These are phyloP conservation scores for Fraxinus platypoda DNA, from an alignment of 305 asterid species.

Conservation along the genomic window DNA sequence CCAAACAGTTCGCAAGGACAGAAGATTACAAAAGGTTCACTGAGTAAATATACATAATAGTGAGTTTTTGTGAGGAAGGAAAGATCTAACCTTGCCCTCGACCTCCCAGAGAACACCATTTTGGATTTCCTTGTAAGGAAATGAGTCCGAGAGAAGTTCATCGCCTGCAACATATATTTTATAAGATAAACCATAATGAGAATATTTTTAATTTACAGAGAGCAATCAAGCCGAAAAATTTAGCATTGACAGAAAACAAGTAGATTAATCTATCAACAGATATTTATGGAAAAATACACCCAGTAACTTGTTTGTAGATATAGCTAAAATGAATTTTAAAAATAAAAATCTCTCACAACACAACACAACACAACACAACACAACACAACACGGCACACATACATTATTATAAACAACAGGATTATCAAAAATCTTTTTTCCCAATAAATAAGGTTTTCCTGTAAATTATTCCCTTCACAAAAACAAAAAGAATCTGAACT, in stretches of 20 bases:
- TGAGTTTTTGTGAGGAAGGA: background rate
- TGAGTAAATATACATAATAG: background rate
- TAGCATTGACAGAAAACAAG: background rate
- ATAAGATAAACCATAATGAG: no score
- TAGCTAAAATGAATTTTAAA: background rate
- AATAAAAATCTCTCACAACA: background rate
- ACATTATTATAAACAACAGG: no score
- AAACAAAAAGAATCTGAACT: background rate
- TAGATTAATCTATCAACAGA: background rate
- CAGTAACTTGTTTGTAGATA: background rate
- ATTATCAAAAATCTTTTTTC: background rate
- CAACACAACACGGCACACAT: background rate
- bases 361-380: background rate
- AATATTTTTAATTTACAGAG: background rate
- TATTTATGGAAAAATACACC: background rate
- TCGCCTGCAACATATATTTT: conserved; percentile 44
- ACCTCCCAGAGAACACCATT: conserved; percentile 80
- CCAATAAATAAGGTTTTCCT: background rate
- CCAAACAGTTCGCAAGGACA: background rate
- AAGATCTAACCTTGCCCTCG: conserved; percentile 55
- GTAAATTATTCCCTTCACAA: background rate
- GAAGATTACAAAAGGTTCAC: background rate
- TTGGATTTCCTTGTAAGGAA: conserved; percentile 64
- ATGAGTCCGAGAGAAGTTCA: conserved; percentile 86
- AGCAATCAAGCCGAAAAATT: background rate